phyloP scores from a whole-genome alignment of 371 early-diverging fungal species.

The Rhizopus sp. region DNA sequence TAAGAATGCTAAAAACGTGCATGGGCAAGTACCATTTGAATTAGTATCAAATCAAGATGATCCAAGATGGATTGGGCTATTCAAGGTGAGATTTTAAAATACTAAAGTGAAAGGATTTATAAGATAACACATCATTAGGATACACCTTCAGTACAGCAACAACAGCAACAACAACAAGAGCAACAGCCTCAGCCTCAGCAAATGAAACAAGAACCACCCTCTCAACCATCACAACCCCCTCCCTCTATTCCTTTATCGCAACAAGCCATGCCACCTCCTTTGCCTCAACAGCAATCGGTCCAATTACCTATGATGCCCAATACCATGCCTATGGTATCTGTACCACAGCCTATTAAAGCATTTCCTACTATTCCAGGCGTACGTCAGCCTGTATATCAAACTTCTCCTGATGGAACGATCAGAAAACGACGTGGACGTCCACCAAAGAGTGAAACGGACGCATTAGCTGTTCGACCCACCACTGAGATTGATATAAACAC shows the following conservation, averaged over 20 bases:
- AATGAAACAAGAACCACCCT: conserved; percentile 3
- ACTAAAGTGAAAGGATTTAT: not conserved
- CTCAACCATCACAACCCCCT: not conserved
- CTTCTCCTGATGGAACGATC: conserved; percentile 9
- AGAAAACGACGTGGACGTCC: conserved; percentile 48
- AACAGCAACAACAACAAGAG: not conserved
- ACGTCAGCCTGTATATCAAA: conserved; percentile 3
- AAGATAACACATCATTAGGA: not conserved
- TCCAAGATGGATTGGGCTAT: conserved; percentile 60
- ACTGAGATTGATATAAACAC: conserved; percentile 35
- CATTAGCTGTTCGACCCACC: conserved; percentile 28
- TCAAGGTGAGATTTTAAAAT: conserved; percentile 16
- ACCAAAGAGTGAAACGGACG: conserved; percentile 46
- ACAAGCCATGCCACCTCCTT: not conserved
- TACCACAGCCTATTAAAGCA: conserved; percentile 2
- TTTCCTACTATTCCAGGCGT: conserved; percentile 5
- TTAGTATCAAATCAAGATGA: conserved; percentile 65
- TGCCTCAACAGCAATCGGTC: not conserved
- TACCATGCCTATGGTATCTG: not conserved
- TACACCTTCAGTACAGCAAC: conserved; percentile 7
- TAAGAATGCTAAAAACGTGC: conserved; percentile 61
- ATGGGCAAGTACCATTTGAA: conserved; percentile 75
- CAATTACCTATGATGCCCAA: not conserved
- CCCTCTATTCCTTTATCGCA: not conserved
- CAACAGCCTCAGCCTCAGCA: not conserved